A percentile compares a stretch with the other conserved stretches of the same genome.
phyloP scores from a whole-genome alignment of 2,329 filamentous ascomycete species.

The Rhynchosporium graminicola region DNA sequence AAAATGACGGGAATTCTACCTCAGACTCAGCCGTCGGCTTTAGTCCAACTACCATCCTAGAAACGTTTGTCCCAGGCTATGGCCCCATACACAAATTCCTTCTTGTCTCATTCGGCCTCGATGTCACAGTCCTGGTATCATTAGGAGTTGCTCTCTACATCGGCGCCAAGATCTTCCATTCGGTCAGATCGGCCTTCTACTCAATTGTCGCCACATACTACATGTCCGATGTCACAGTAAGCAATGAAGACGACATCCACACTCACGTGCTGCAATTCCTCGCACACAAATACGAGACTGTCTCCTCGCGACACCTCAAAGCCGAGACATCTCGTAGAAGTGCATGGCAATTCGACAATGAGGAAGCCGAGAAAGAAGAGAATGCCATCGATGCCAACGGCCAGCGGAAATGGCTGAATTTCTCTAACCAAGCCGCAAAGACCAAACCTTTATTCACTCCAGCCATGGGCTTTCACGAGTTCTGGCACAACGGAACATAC shows the following conservation, averaged over 20 bases:
- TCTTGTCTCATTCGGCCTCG: conserved; percentile 36
- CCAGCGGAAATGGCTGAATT: conserved; percentile 54
- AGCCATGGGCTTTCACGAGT: conserved; percentile 53
- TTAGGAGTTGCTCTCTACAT: conserved; percentile 43
- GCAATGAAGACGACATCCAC: conserved; percentile 59
- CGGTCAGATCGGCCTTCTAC: conserved; percentile 42
- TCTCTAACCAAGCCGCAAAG: conserved; percentile 58
- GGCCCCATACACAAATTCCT: conserved; percentile 37
- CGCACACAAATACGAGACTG: conserved; percentile 52
- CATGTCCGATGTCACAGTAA: conserved; percentile 55
- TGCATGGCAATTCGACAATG: conserved; percentile 51
- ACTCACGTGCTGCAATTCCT: conserved; percentile 60
- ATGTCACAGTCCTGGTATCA: conserved; percentile 39
- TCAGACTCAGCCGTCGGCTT: conserved; percentile 14
- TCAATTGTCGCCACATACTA: conserved; percentile 48
- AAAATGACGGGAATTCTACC: conserved; percentile 20
- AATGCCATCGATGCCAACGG: conserved; percentile 45
- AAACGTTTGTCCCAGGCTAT: conserved; percentile 41
- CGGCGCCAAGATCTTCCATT: conserved; percentile 44
- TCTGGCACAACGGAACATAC: conserved; percentile 56
- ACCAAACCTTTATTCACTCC: conserved; percentile 55
- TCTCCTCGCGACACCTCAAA: conserved; percentile 53
- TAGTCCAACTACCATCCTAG: conserved; percentile 35
- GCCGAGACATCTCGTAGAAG: conserved; percentile 57
- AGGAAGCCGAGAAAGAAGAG: conserved; percentile 50